Conservation (phyloP, 2,329 filamentous ascomycete genomes). For the Penicillium sp. region DNA sequence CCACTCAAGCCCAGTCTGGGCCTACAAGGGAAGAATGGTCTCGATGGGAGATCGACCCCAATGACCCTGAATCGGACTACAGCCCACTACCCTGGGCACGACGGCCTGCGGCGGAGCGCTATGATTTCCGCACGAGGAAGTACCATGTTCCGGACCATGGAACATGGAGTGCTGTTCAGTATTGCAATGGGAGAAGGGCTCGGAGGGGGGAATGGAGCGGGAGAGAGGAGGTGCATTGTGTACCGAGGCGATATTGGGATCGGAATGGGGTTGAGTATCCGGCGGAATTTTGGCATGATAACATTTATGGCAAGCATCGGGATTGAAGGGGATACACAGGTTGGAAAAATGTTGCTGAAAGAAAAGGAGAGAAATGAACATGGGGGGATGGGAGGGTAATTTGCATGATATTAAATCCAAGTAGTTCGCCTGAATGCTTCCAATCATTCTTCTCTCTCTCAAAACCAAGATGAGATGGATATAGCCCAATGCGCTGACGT, state of each 20-base stretch:
- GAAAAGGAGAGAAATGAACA: not conserved
- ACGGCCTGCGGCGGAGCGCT: slow-evolving; percentile 24
- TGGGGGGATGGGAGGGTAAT: not conserved
- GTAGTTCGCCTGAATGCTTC: not conserved
- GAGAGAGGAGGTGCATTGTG: slow-evolving; percentile 20
- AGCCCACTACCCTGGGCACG: slow-evolving; percentile 22
- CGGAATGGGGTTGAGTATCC: slow-evolving; percentile 22
- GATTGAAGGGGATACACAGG: not conserved
- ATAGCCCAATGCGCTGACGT: not conserved
- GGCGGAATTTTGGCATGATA: slow-evolving; percentile 26
- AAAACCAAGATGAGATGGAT: not conserved
- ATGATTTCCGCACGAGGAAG: slow-evolving; percentile 36
- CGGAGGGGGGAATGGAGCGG: slow-evolving; percentile 2
- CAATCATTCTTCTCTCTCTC: not conserved
- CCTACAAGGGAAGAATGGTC: slow-evolving; percentile 13
- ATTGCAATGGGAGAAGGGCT: slow-evolving; percentile 22
- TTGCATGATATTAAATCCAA: not conserved
- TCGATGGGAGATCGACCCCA: slow-evolving; percentile 11
- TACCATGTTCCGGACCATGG: slow-evolving; percentile 30
- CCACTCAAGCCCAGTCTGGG: not conserved
- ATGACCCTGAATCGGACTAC: slow-evolving; percentile 6
- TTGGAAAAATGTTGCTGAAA: not conserved
- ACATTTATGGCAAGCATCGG: slow-evolving; percentile 21
- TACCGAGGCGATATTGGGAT: slow-evolving; percentile 32
- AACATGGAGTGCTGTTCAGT: slow-evolving; percentile 35